phyloP scores from a whole-genome alignment of 2,329 filamentous ascomycete genomes.

The Trichoderma lentiforme region DNA sequence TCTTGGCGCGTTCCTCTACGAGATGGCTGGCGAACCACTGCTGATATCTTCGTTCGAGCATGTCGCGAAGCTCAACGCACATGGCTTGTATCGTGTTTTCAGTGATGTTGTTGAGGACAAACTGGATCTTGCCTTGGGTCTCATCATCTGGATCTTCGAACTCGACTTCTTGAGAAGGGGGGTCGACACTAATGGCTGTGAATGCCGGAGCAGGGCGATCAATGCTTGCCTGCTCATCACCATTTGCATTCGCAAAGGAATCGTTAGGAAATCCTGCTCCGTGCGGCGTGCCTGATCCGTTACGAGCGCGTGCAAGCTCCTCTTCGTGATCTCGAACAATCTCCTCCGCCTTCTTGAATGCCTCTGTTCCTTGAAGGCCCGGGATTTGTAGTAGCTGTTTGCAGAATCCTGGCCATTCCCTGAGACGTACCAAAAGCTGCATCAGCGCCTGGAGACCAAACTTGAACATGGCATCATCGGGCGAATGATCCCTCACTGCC shows the following conservation, averaged over 20 bases:
- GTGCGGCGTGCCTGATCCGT: conserved; percentile 43
- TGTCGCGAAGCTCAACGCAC: conserved; percentile 74
- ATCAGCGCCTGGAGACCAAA: conserved; percentile 94
- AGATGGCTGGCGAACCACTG: conserved; percentile 97
- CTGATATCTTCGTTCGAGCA: conserved; percentile 76
- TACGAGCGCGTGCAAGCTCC: conserved; percentile 54
- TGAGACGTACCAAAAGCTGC: conserved; percentile 76
- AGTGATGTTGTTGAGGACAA: conserved; percentile 94
- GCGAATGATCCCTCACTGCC: conserved; percentile 78
- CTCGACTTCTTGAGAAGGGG: conserved; percentile 56
- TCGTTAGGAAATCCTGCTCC: conserved; percentile 43
- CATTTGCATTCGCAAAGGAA: conserved; percentile 64
- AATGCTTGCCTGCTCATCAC: conserved; percentile 56
- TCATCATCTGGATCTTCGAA: conserved; percentile 84
- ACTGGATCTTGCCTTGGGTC: conserved; percentile 88
- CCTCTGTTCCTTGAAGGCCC: conserved; percentile 78
- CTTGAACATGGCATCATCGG: conserved; percentile 92
- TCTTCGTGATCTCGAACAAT: conserved; percentile 68
- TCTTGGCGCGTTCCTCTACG: conserved; percentile 92
- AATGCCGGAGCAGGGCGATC: conserved; percentile 71
- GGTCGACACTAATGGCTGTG: conserved; percentile 71
- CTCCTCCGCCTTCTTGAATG: conserved; percentile 77
- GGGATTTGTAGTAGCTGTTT: conserved; percentile 78
- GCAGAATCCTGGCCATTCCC: conserved; percentile 96
- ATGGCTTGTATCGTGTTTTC: conserved; percentile 83